Evolutionary conservation across 2,329 filamentous ascomycete genomes (phyloP).

Genomic region (Aspergillus udagawae): DNA sequence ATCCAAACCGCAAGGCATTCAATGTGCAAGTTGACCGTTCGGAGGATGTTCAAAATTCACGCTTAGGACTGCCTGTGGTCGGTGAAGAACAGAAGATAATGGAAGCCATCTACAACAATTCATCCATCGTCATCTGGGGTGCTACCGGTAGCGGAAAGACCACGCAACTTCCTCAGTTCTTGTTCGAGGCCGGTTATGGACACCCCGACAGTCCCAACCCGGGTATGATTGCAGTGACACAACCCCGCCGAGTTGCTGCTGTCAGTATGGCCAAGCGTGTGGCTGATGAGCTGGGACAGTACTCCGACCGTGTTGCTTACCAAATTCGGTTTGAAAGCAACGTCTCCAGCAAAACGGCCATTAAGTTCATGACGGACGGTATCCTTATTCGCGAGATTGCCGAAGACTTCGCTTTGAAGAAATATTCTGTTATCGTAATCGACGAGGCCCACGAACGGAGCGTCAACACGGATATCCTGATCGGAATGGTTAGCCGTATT

Average conservation of each 20-base stretch:
- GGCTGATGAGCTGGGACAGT: slow-evolving; percentile 73
- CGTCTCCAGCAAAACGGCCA: slow-evolving; percentile 71
- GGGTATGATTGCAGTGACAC: slow-evolving; percentile 91
- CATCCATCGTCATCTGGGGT: slow-evolving; percentile 87
- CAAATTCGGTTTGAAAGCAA: slow-evolving; percentile 94
- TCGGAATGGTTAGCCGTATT: slow-evolving; percentile 92
- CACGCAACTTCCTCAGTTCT: slow-evolving; percentile 92
- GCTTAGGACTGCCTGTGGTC: slow-evolving; percentile 80
- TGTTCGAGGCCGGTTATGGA: slow-evolving; percentile 91
- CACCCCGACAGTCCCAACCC: slow-evolving; percentile 71
- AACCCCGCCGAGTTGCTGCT: slow-evolving; percentile 88
- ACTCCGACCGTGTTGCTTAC: slow-evolving; percentile 76
- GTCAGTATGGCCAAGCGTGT: slow-evolving; percentile 97
- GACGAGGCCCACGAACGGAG: slow-evolving; percentile 97
- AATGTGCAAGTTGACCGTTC: slow-evolving; percentile 68
- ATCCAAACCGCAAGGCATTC: slow-evolving; percentile 65
- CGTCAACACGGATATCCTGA: slow-evolving; percentile 96
- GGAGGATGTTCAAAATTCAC: slow-evolving; percentile 70
- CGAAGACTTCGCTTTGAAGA: slow-evolving; percentile 79
- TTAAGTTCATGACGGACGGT: slow-evolving; percentile 99
- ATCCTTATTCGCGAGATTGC: slow-evolving; percentile 87
- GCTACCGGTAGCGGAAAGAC: slow-evolving; percentile 97
- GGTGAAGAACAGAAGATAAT: slow-evolving; percentile 96
- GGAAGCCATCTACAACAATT: slow-evolving; percentile 92
- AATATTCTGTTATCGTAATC: slow-evolving; percentile 91